Base-by-base conservation (phyloP, 2,329 filamentous ascomycete genomes). In the Alternaria sp. region DNA sequence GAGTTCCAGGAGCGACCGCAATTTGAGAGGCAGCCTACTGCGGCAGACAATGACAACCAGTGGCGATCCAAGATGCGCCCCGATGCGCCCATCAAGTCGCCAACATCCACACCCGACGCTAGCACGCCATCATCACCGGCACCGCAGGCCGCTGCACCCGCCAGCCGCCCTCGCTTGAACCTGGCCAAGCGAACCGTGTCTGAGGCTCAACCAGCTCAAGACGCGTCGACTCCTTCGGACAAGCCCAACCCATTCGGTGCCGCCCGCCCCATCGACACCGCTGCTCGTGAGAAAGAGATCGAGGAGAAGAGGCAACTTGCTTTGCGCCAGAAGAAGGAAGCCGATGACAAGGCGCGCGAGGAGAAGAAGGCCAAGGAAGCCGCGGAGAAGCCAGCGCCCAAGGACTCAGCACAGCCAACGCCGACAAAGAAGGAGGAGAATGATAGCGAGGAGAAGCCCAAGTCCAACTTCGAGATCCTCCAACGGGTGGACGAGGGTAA, bases 171-270 rank as follows among this genome's bases (percentile, higher is more conserved):
- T 30, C 93, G 88, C 77, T 83, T 99, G 75, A 96, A 98, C 80
- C 88, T 99, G 25, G 84, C 90, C 68, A 98, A 98, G 87, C 89
- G 96, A 71, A 97, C 94, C 5, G 92, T 97, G 12, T 90, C 94
- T 1, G 94, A 97, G 73, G 86, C 89, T 23, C 84, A 89, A 11
- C 76, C 85, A 15, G 77, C 76, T 57, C 79, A 84, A 10, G 83
- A 54, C n/a, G 73, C 51, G 21, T 30, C 83, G 5, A 57, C 71
- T 13, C 63, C 81, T 15, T 76, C 78, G 17, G 91, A 96, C 74
- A 98, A 97, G 85, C 87, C 93, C 25, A 98, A 91, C 80, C 93
- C 93, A 44, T 99, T 99, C 78, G 96, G 96, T 74, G 94, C 92
- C 65, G 96, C 96, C 60, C 90, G 91, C 66, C 96, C 96, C 59